Evolutionary conservation across 106 monocot species (phyloP), one percentile per base, ranked within the genome.

Genomic region (Allium sativum): DNA sequence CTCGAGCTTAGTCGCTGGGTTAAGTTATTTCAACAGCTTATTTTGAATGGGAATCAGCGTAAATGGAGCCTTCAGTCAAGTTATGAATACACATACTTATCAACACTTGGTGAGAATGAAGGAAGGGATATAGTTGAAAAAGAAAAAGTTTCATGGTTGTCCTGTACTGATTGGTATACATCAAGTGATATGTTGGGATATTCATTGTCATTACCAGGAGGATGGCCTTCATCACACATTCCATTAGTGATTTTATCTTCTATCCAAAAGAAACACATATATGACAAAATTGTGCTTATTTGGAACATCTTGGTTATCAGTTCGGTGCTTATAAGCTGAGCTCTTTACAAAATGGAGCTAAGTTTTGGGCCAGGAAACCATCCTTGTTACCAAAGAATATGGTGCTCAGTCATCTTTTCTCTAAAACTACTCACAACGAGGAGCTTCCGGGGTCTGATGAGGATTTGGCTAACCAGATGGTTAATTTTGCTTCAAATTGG

Each of bases 51-150:
- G 13, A 98, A 98, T 66, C 74, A 78, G 46, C 78, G 74, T 10
- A 67, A 45, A 44, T 98, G 98, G 98, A 92, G 98, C 52, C 82
- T 98, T 45, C 87, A 80, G 9, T 47, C 92, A 68, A 98, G 98
- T 74, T 98, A 77, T 76, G 98, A 92, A 66, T 92, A 98, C 44
- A 92, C 77, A 10, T 98, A 91, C 67, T 44, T 92, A 40, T 85
- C 98, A 18, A 80, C 88, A n/a, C 70, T 98, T 55, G 92, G 98
- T 55, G 88, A 92, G 62, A 40, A 22, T 42, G 72, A 75, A 53
- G 85, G 77, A 52, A 76, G 63, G 7, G 76, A 81, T 0, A 56
- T 72, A 20, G 43, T 88, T 62, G 59, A 61, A 52, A 79, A 81
- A 61, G 82, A 59, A 43, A 98, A 90, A 75, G 0, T 21, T 12